phyloP scores from a whole-genome alignment of 2,329 filamentous ascomycete genomes.

The Endothia cerciana region DNA sequence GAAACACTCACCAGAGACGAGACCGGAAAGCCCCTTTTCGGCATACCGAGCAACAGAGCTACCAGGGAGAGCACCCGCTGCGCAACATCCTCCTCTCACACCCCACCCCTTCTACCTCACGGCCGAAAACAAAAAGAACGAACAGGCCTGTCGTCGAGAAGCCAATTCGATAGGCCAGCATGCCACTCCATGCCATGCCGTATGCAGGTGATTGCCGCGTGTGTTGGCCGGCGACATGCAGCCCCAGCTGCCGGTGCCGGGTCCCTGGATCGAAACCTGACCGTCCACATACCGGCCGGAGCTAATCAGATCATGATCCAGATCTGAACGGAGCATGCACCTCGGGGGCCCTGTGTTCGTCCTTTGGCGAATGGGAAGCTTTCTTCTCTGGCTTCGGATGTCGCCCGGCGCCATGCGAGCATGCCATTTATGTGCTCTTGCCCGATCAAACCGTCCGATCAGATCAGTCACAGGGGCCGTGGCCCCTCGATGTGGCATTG shows the following conservation, averaged over 20 bases:
- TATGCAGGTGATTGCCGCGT: conserved; percentile 28
- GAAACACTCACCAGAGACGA: conserved; percentile 4
- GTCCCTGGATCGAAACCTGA: conserved; percentile 21
- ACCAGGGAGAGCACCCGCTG: background rate
- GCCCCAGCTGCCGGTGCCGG: conserved; percentile 23
- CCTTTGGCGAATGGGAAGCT: background rate
- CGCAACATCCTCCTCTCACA: conserved; percentile 4
- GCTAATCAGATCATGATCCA: conserved; percentile 13
- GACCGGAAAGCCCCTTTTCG: conserved; percentile 19
- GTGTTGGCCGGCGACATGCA: conserved; percentile 22
- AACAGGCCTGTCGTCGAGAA: background rate
- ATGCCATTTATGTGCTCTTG: conserved; percentile 11
- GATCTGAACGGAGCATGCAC: background rate
- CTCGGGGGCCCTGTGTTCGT: background rate
- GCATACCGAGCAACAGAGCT: conserved; percentile 16
- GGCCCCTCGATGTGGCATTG: conserved; percentile 9
- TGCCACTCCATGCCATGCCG: background rate
- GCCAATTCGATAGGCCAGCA: background rate
- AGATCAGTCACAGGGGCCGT: conserved; percentile 7
- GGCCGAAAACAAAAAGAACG: conserved; percentile 7
- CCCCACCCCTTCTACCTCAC: conserved; percentile 8
- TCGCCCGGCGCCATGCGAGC: conserved; percentile 16
- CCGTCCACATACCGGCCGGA: conserved; percentile 12
- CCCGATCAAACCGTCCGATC: conserved; percentile 14
- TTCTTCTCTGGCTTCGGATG: background rate